A percentile compares a stretch with the other conserved stretches of the same genome.
Conservation (phyloP, 495 filamentous ascomycete genomes). For the Aspergillus asperescens region DNA sequence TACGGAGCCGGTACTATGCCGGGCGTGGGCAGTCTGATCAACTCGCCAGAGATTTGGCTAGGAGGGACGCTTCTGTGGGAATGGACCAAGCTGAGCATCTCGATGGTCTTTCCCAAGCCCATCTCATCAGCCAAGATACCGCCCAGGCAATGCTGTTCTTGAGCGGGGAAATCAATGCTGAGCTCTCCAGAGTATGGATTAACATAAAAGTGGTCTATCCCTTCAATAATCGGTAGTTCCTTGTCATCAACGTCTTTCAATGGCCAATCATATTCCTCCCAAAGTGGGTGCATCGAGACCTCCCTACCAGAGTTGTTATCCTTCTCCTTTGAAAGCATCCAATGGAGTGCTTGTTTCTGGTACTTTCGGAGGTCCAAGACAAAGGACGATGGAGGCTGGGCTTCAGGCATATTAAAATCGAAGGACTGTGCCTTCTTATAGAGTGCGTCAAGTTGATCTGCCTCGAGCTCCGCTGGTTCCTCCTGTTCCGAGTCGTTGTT, state of each 20-base stretch:
- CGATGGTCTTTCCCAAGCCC: conserved; percentile 91
- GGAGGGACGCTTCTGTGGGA: conserved; percentile 60
- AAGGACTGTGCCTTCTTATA: conserved; percentile 97
- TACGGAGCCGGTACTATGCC: conserved; percentile 65
- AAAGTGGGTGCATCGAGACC: conserved; percentile 91
- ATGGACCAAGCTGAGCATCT: conserved; percentile 93
- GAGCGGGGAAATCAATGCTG: conserved; percentile 84
- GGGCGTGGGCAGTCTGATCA: conserved; percentile 54
- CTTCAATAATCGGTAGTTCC: conserved; percentile 56
- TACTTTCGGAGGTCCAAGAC: conserved; percentile 81
- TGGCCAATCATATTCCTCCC: conserved; percentile 95
- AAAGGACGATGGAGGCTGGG: conserved; percentile 77
- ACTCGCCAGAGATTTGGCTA: conserved; percentile 46
- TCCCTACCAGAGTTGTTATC: conserved; percentile 59
- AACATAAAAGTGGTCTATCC: conserved; percentile 76
- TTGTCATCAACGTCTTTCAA: conserved; percentile 80
- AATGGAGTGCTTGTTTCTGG: conserved; percentile 89
- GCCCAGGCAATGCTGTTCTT: conserved; percentile 91
- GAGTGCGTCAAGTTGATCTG: conserved; percentile 88
- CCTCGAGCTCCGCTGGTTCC: conserved; percentile 86
- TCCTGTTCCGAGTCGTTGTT: conserved; percentile 61
- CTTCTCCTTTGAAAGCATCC: conserved; percentile 93
- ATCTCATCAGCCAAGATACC: conserved; percentile 92
- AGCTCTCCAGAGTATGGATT: conserved; percentile 96
- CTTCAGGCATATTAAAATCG: conserved; percentile 85